phyloP scores from a whole-genome alignment of 371 early-diverging fungal species.

The Syncephalastrum monosporum region DNA sequence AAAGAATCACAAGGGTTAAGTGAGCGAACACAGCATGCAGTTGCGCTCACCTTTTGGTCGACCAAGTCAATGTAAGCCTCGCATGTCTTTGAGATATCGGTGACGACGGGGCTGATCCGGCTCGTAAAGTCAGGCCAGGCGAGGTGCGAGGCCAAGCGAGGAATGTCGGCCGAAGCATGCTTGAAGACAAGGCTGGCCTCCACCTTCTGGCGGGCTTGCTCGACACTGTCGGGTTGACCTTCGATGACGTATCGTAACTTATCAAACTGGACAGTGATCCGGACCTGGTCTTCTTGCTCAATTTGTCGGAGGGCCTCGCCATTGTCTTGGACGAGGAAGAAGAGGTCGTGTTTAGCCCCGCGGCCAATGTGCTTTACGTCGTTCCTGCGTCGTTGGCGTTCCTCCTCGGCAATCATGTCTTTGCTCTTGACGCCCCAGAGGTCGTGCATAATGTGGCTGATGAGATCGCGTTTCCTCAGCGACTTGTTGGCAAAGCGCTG shows the following conservation, averaged over 20 bases:
- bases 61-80: background rate
- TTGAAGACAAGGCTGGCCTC: background rate
- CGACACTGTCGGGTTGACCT: constrained; percentile 19
- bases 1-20: background rate
- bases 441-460: constrained; percentile 17
- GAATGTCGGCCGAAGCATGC: background rate
- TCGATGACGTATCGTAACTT: constrained; percentile 21
- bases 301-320: constrained; percentile 27
- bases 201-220: constrained; percentile 13
- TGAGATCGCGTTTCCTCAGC: constrained; percentile 8
- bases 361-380: constrained; percentile 14
- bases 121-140: background rate
- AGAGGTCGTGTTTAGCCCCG: constrained; percentile 25
- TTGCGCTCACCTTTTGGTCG: background rate
- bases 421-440: constrained; percentile 25
- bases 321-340: constrained; percentile 37
- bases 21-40: background rate
- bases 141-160: constrained; percentile 1
- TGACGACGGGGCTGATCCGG: constrained; percentile 5
- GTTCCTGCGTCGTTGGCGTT: constrained; percentile 4
- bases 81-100: constrained; percentile 10
- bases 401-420: constrained; percentile 17
- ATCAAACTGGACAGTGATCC: constrained; percentile 25
- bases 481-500: constrained; percentile 4
- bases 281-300: constrained; percentile 25